Evolutionary conservation across 1,284 basidiomycete genomes (phyloP).

Genomic region (Tylopilus sp.): DNA sequence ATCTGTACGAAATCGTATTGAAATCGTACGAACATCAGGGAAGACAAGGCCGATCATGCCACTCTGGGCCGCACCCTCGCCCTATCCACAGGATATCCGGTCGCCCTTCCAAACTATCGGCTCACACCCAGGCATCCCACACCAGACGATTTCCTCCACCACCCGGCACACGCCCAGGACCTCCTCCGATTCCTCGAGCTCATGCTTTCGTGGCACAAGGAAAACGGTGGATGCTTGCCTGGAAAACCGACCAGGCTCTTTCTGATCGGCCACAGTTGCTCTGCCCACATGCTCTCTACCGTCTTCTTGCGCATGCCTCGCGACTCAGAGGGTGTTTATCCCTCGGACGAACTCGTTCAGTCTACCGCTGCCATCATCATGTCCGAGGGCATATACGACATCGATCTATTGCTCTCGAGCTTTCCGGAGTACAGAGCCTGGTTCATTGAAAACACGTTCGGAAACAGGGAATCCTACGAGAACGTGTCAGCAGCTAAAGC

Average conservation of each 20-base stretch:
- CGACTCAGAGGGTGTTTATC: conserved; percentile 36
- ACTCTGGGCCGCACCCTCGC: conserved; percentile 52
- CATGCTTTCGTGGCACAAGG: conserved; percentile 38
- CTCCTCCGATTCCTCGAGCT: conserved; percentile 57
- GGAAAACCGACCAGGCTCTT: conserved; percentile 40
- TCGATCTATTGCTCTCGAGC: conserved; percentile 54
- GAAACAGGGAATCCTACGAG: conserved; percentile 44
- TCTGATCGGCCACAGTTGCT: conserved; percentile 74
- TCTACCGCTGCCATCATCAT: conserved; percentile 53
- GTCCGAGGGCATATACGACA: conserved; percentile 74
- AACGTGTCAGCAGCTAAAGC: conserved; percentile 47
- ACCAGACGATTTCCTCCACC: conserved; percentile 42
- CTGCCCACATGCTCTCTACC: conserved; percentile 73
- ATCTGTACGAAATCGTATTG: conserved; percentile 4
- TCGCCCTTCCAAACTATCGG: conserved; percentile 73
- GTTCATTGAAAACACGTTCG: conserved; percentile 67
- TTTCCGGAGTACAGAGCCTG: conserved; percentile 63
- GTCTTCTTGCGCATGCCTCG: conserved; percentile 56
- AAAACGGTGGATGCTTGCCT: conserved; percentile 14
- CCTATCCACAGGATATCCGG: conserved; percentile 46
- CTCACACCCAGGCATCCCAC: conserved; percentile 48
- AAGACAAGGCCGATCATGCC: conserved; percentile 63
- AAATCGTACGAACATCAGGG: conserved; percentile 40
- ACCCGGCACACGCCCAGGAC: conserved; percentile 71
- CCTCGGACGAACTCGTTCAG: conserved; percentile 44